Base-by-base conservation (phyloP, 805 yeast genomes). In the Phaffomyces thermotolerans region DNA sequence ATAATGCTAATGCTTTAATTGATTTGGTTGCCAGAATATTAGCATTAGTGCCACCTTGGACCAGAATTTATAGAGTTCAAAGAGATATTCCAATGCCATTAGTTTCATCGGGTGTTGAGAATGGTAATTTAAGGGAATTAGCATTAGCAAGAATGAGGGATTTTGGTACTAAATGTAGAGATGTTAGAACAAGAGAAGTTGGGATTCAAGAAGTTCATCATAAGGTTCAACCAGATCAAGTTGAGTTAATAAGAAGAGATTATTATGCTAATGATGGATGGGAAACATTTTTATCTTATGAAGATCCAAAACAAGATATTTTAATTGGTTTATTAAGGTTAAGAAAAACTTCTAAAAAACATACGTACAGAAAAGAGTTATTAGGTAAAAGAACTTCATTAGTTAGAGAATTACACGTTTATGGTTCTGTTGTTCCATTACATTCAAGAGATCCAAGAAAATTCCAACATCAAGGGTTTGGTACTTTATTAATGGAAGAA, bases 1-100 rank as follows among this genome's bases (percentile, higher is more conserved):
- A 93, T 63, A 87, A 90, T 58, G 96, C 98, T 34, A 88, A 89
- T 58, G 96, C 91, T 8, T 71, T 93, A 54, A 85, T 93, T 39
- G 99, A 93, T 63, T 71, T 93, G 48, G 97, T 93, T 40, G 99
- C 99, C 0, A 78, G 98, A 58, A 91, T 93, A 42, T 69, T 93
- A 71, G 96, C 98, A 0, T 71, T 93, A 46, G 98, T 93, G 6
- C 99, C 99, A 23, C 99, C 99, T 4, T 93, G 99, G 99, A 93
- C 99, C 4, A 81, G 99, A 67, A 93, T 93, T 55, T 93, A 93
- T 64, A 81, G 99, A 64, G 99, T 93, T 20, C 99, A 93, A 68
- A 78, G 99, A 71, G 99, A 93, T 73, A 93, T 93, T 45, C 99
- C 99, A 17, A 93, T 93, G 99, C 99, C 99, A 0, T 72, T 93